These are phyloP conservation scores for Tulasnella sp. DNA, from an alignment of 768 basidiomycete genomes.

Conservation along the genomic window DNA sequence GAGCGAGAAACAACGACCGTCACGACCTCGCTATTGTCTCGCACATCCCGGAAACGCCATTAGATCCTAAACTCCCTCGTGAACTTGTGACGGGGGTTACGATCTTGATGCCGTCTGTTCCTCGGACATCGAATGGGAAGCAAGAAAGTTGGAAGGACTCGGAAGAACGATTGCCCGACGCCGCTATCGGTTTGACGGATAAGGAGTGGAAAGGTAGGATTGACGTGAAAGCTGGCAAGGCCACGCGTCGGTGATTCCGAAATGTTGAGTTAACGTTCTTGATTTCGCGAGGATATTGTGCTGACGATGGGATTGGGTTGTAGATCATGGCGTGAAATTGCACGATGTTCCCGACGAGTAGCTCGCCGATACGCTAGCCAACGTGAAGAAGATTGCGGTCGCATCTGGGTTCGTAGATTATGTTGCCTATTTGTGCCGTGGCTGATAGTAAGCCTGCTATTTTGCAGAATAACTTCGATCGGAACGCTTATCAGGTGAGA, in stretches of 20 bases:
- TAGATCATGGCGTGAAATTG: constrained; percentile 47
- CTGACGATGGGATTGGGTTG: neutral
- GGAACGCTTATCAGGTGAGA: constrained; percentile 43
- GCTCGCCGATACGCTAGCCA: constrained; percentile 42
- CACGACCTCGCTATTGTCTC: neutral
- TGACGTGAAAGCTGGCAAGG: constrained; percentile 45
- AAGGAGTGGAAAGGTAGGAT: neutral
- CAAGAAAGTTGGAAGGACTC: neutral
- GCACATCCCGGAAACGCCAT: neutral
- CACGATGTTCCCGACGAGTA: constrained; percentile 46
- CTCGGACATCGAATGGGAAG: neutral
- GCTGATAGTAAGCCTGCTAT: neutral
- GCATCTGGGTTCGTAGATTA: constrained; percentile 41
- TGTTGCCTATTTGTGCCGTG: neutral
- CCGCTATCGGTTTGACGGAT: neutral
- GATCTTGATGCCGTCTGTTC: neutral
- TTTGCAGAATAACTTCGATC: constrained; percentile 46
- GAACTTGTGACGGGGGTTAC: neutral
- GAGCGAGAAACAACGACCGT: neutral
- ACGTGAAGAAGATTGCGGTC: constrained; percentile 42
- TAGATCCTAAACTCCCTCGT: neutral
- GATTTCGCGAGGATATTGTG: no score
- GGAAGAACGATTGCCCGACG: neutral
- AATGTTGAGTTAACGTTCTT: constrained; percentile 53
- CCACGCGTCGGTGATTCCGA: constrained; percentile 89